Base-by-base conservation (phyloP, 768 basidiomycete species). In the Pisolithus orientalis region DNA sequence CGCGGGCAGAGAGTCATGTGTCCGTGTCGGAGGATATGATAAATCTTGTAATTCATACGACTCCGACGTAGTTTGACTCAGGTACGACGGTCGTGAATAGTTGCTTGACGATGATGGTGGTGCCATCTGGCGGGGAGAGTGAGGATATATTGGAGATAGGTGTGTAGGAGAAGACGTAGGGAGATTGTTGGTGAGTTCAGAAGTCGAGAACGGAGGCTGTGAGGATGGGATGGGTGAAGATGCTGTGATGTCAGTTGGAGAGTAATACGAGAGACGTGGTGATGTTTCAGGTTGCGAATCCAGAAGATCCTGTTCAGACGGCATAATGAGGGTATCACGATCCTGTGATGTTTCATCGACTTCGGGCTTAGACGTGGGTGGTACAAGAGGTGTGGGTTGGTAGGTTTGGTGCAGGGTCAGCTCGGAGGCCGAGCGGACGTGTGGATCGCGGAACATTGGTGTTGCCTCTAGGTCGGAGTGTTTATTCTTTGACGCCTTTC, bases 371-470 rank as follows among this genome's bases (percentile, higher is more conserved):
- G 63, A 63, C 1, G 72, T 5, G n/a, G 24, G 66, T 47, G 25
- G 59, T 61, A 3, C 14, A 45, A 68, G 63, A 49, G 62, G 55
- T 3, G 74, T 72, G 1, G 80, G 77, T 50, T 81, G 82, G 53
- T 87, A 85, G 45, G 53, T 54, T 40, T 69, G 43, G 51, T 57
- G 52, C 44, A 59, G 58, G 4, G 78, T 76, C 8, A 84, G 55
- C 57, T 90, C 87, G 0, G 86, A 89, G 3, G 74, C 65, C 1
- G 87, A 87, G 5, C 84, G 79, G 44, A 66, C 74, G 56, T 89
- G 86, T 6, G 76, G 78, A 31, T 80, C 74, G 25, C 74, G 70
- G 68, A 88, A 87, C 76, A 91, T 90, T 3, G 88, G 87, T 0
- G 82, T 76, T 13, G 77, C 74, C 70, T 91, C 88, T 2, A 80